Conservation (phyloP, 2,329 filamentous ascomycete genomes). For the Aquanectria penicillioides region DNA sequence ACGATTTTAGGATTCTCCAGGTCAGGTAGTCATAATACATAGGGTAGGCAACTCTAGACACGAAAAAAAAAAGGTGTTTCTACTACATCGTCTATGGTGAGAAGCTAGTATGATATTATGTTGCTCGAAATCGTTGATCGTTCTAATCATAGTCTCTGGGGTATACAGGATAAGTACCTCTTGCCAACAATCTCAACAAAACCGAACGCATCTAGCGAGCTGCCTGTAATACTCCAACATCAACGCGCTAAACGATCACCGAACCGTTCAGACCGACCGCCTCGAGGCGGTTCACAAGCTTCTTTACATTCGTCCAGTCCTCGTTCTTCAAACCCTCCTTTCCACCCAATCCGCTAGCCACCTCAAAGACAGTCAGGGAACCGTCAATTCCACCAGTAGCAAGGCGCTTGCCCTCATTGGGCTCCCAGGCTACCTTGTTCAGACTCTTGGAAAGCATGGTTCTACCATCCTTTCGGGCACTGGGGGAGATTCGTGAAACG, state of each 20-base stretch:
- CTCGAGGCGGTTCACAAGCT: conserved; percentile 82
- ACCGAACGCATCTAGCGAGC: conserved; percentile 26
- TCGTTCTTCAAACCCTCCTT: conserved; percentile 84
- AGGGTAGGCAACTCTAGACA: background rate
- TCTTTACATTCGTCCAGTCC: conserved; percentile 95
- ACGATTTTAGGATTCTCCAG: too few species aligned
- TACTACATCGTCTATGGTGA: too few species aligned
- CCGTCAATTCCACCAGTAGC: conserved; percentile 94
- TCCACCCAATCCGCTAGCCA: conserved; percentile 83
- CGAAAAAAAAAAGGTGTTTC: too few species aligned
- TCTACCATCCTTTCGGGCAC: conserved; percentile 69
- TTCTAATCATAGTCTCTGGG: conserved; percentile 26
- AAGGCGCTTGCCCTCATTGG: conserved; percentile 84
- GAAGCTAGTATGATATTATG: background rate
- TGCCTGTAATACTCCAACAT: conserved; percentile 30
- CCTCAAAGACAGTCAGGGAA: conserved; percentile 91
- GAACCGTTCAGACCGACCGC: conserved; percentile 62
- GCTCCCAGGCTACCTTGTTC: conserved; percentile 96
- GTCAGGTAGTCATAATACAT: too few species aligned
- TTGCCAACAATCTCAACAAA: conserved; percentile 30
- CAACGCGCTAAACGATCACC: conserved; percentile 48
- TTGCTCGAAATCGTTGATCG: conserved; percentile 1
- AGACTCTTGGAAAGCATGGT: conserved; percentile 84
- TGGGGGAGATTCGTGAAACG: conserved; percentile 81
- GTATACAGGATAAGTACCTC: conserved; percentile 38